Evolutionary conservation across 768 basidiomycete genomes (phyloP).

Genomic region (Lactarius psammicola): DNA sequence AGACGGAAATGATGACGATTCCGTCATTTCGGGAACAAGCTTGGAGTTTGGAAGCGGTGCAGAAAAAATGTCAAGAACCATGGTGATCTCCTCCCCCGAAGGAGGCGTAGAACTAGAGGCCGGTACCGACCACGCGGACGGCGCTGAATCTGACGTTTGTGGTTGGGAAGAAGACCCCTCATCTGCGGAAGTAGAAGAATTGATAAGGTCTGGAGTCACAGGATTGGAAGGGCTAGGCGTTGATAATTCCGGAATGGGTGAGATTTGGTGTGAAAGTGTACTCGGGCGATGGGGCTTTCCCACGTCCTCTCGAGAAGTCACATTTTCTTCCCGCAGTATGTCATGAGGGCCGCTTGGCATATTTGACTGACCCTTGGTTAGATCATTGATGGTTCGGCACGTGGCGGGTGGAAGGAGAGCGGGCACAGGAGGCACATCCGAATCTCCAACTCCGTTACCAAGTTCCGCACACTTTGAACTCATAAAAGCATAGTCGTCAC

Average conservation of each 20-base stretch:
- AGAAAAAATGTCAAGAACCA: slow-evolving; percentile 16
- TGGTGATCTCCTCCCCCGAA: slow-evolving; percentile 1
- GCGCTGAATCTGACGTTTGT: not conserved
- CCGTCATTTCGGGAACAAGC: not conserved
- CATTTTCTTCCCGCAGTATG: not conserved
- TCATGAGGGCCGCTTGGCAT: not conserved
- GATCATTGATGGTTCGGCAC: not conserved
- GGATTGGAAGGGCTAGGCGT: slow-evolving; percentile 6
- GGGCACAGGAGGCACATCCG: slow-evolving; percentile 9
- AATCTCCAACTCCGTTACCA: slow-evolving; percentile 3
- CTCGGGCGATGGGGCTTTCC: not conserved
- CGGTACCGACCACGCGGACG: slow-evolving; percentile 9
- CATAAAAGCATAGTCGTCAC: slow-evolving; percentile 7
- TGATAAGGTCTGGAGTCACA: slow-evolving; percentile 20
- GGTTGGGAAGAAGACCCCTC: slow-evolving; percentile 7
- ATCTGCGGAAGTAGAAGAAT: slow-evolving; percentile 12
- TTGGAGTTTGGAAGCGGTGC: not conserved
- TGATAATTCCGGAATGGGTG: slow-evolving; percentile 8
- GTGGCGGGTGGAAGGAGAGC: slow-evolving; percentile 4
- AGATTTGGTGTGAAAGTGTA: slow-evolving; percentile 5
- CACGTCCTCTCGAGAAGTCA: not conserved
- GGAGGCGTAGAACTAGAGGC: slow-evolving; percentile 7
- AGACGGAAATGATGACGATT: not conserved
- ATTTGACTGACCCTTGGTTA: not conserved
- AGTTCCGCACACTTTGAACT: not conserved